Base-by-base conservation (phyloP, 495 filamentous ascomycete genomes). In the Talaromyces trachyspermus region DNA sequence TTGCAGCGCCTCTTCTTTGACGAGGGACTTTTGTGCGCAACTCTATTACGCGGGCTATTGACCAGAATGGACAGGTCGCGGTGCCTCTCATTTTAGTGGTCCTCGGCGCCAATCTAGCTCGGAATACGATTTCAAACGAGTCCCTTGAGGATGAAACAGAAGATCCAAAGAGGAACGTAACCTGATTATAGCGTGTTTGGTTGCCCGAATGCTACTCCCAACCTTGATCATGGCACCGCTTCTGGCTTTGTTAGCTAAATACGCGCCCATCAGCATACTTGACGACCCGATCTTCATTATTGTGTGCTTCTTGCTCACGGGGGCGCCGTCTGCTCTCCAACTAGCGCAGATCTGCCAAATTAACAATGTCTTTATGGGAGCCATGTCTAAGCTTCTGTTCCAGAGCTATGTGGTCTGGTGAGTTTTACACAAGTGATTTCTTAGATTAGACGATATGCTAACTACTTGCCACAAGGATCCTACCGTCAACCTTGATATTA, bases 331-430 rank as follows among this genome's bases (percentile, higher is more conserved):
- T 50, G 92, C 92, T 24, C 74, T 98, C 53, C 92, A 98, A 62
- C 69, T 98, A 54, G 89, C 94, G 5, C 92, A 98, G 69, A 98
- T 98, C 49, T 98, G 92, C 68, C 94, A 97, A 72, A 88, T 97
- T 65, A 98, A 98, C 62, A 85, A 83, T 48, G 94, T 97, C 10
- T 98, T 87, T 62, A 88, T 96, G 66, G 78, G 81, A 20, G 86
- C 89, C 26, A 97, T 98, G 89, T 85, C 87, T 20, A 89, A 81
- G 60, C 71, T 98, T 37, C 67, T 97, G 15, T 95, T 97, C 76
- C 90, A 95, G 74, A 95, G 91, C 68, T 98, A 98, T 56, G 92
- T 98, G 17, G 81, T 95, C 50, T 95, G 88, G 86, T 89, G 75
- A 66, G 81, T 74, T 26, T 38, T 22, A 8, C 39, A 27, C 17